Evolutionary conservation across 148 eudicot genomes (phyloP).

Genomic region (Rhododendron ferrugineum): DNA sequence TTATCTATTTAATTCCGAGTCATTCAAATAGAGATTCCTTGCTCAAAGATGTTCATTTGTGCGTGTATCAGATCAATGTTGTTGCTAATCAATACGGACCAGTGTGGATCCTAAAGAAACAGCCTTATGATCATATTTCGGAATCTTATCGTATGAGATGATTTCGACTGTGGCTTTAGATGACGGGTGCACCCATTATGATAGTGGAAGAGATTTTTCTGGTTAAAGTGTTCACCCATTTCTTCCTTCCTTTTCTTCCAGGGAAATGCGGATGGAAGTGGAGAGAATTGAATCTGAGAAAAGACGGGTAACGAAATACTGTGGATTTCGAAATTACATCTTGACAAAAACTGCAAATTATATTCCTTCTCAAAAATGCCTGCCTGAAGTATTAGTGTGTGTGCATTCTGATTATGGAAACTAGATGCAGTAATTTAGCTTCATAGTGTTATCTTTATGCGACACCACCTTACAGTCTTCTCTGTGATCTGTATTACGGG

Average conservation of each 20-base stretch:
- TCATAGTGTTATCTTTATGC: neutral
- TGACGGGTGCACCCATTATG: neutral
- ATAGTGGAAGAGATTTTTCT: neutral
- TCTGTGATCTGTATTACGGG: neutral
- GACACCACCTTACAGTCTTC: neutral
- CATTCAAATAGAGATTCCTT: neutral
- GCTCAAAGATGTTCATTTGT: neutral
- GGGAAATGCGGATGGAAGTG: conserved; percentile 94
- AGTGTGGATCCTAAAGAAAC: neutral
- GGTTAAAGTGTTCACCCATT: neutral
- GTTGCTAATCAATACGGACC: neutral
- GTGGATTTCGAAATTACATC: neutral
- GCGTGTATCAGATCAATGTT: neutral
- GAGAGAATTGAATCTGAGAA: conserved; percentile 97
- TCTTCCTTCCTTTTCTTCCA: conserved; percentile 23
- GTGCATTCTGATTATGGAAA: neutral
- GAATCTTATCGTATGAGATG: neutral
- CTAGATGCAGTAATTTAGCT: neutral
- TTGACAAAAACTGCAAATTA: neutral
- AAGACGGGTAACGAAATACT: conserved; percentile 46
- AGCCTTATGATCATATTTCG: neutral
- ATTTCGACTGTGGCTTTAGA: neutral
- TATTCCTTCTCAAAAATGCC: conserved; percentile 3
- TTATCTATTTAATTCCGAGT: neutral
- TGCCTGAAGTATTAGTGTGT: neutral